These are phyloP conservation scores for Lenzites betulinus DNA, from an alignment of 768 basidiomycete species.

Conservation along the genomic window DNA sequence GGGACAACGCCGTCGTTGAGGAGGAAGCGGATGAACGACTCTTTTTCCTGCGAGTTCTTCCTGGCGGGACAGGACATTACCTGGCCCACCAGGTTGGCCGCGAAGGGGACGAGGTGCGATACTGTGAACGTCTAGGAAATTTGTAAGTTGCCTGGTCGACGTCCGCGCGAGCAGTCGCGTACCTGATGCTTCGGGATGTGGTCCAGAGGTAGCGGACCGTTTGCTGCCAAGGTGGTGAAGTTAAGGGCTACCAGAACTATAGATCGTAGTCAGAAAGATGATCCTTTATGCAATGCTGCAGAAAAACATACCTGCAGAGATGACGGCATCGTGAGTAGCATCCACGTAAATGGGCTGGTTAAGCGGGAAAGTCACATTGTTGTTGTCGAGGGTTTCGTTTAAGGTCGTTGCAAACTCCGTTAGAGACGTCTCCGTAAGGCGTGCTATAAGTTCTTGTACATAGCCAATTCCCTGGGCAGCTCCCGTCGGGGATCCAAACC, in stretches of 20 bases:
- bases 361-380: conserved; percentile 37
- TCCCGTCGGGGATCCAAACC: conserved; percentile 46
- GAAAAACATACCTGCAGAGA: conserved; percentile 37
- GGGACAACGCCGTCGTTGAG: conserved; percentile 54
- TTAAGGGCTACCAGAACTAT: conserved; percentile 48
- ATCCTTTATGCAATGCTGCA: no score
- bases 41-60: conserved; percentile 28
- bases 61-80: conserved; percentile 42
- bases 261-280: background rate
- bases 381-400: conserved; percentile 49
- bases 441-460: conserved; percentile 46
- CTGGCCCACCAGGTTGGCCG: conserved; percentile 50
- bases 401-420: conserved; percentile 44
- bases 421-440: conserved; percentile 42
- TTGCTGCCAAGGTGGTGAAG: conserved; percentile 42
- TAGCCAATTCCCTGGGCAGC: conserved; percentile 43
- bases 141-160: background rate
- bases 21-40: conserved; percentile 41
- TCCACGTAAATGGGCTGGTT: conserved; percentile 47
- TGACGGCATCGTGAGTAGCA: conserved; percentile 47
- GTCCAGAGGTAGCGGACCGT: conserved; percentile 42
- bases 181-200: conserved; percentile 39
- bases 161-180: background rate
- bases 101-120: conserved; percentile 48
- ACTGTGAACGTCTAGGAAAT: conserved; percentile 38